Conservation (phyloP, 768 basidiomycete species). For the Lactarius hengduanensis region DNA sequence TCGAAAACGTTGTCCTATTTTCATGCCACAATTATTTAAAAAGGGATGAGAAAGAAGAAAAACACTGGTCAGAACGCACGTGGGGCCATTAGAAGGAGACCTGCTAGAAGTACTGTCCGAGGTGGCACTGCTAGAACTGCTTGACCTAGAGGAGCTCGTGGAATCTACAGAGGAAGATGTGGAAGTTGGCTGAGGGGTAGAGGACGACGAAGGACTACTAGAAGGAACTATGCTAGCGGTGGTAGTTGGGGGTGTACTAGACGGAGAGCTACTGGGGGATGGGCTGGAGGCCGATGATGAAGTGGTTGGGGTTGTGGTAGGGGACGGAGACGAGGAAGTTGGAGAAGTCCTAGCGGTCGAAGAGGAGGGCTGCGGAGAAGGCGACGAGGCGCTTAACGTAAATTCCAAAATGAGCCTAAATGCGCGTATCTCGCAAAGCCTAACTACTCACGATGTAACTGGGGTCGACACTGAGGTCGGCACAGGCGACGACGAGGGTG, state of each 20-base stretch:
- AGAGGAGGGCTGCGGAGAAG: constrained; percentile 25
- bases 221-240: constrained; percentile 5
- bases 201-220: constrained; percentile 2
- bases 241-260: constrained; percentile 2
- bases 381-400: constrained; percentile 17
- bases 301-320: constrained; percentile 16
- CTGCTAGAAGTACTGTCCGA: background rate
- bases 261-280: background rate
- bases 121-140: background rate
- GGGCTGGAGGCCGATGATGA: constrained; percentile 2
- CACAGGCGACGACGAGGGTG: constrained; percentile 30
- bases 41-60: constrained; percentile 17
- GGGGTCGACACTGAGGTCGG: constrained; percentile 29
- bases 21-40: constrained; percentile 15
- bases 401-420: constrained; percentile 6
- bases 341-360: constrained; percentile 21
- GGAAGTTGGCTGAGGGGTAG: constrained; percentile 1
- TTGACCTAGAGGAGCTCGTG: background rate
- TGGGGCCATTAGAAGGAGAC: constrained; percentile 12
- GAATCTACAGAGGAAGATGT: background rate
- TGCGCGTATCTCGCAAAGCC: too few species aligned
- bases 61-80: constrained; percentile 32
- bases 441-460: constrained; percentile 8
- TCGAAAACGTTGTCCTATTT: constrained; percentile 51
- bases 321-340: background rate